phyloP scores from a whole-genome alignment of 2,329 filamentous ascomycete species.

The Xenosphaeropsis pyriputrescens region DNA sequence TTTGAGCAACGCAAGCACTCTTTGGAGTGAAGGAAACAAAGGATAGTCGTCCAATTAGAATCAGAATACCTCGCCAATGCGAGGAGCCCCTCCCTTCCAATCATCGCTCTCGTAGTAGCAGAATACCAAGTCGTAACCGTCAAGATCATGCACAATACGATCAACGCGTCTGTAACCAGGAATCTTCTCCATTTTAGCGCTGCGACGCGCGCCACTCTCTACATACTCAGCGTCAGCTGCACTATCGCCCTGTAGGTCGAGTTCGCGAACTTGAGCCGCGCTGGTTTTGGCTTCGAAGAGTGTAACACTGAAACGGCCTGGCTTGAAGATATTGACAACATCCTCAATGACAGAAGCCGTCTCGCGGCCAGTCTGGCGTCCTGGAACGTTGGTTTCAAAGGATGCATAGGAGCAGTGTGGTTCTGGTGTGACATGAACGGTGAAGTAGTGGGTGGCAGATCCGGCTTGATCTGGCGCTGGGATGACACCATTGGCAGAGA shows the following conservation, averaged over 20 bases:
- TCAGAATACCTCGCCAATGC: slow-evolving; percentile 14
- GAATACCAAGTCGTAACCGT: slow-evolving; percentile 95
- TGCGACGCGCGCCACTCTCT: slow-evolving; percentile 26
- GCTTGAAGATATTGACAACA: slow-evolving; percentile 90
- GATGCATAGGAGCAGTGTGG: slow-evolving; percentile 94
- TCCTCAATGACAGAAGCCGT: slow-evolving; percentile 87
- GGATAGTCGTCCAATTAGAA: too few species aligned
- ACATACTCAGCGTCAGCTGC: slow-evolving; percentile 21
- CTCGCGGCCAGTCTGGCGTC: slow-evolving; percentile 72
- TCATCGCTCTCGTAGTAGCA: slow-evolving; percentile 89
- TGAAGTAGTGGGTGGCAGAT: slow-evolving; percentile 69
- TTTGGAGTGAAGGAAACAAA: too few species aligned
- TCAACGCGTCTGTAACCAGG: slow-evolving; percentile 81
- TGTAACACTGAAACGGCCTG: slow-evolving; percentile 93
- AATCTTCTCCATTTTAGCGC: slow-evolving; percentile 50
- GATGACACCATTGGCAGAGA: slow-evolving; percentile 91
- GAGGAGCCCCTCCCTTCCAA: slow-evolving; percentile 29
- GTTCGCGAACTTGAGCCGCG: slow-evolving; percentile 12
- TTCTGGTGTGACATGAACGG: slow-evolving; percentile 94
- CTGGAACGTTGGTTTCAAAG: slow-evolving; percentile 95
- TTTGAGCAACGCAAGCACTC: too few species aligned
- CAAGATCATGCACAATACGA: slow-evolving; percentile 91
- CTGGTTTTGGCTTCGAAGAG: slow-evolving; percentile 77
- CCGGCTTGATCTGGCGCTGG: slow-evolving; percentile 51
- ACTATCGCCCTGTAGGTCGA: slow-evolving; percentile 19